A percentile compares a stretch with the other conserved stretches of the same genome.
Conservation (phyloP, 2,329 filamentous ascomycete genomes). For the Aschersonia sp. region DNA sequence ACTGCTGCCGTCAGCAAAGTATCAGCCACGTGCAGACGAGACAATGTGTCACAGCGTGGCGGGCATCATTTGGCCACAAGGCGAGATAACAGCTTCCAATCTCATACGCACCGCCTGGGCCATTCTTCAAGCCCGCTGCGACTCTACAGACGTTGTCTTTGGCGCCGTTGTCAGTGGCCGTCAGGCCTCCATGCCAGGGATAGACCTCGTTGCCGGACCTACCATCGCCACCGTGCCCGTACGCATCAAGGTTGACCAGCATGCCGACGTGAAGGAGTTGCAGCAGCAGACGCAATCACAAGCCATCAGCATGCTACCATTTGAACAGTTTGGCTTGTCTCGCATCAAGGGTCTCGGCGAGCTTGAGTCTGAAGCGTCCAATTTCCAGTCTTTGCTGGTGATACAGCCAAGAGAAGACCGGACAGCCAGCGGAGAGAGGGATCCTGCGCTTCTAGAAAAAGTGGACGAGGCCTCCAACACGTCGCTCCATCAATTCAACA, state of each 20-base stretch:
- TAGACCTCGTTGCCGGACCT: constrained; percentile 13
- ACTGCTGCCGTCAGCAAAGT: not conserved
- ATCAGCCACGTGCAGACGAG: constrained; percentile 1
- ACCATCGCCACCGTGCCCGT: constrained; percentile 14
- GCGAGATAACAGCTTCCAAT: not conserved
- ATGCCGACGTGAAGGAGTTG: constrained; percentile 18
- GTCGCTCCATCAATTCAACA: not conserved
- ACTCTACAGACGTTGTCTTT: constrained; percentile 13
- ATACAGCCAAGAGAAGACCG: constrained; percentile 5
- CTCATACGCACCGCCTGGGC: not conserved
- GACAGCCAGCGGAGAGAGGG: not conserved
- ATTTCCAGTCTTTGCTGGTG: constrained; percentile 5
- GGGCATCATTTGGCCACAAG: not conserved
- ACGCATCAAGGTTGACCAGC: constrained; percentile 13
- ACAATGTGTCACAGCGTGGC: constrained; percentile 1
- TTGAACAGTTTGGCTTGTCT: constrained; percentile 3
- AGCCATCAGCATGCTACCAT: constrained; percentile 1
- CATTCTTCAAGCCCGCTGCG: not conserved
- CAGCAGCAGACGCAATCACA: constrained; percentile 17
- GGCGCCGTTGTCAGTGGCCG: constrained; percentile 12
- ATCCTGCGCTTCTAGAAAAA: not conserved
- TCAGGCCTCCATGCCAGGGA: constrained; percentile 8
- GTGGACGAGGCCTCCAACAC: not conserved
- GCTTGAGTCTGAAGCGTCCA: constrained; percentile 1
- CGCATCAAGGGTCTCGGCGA: not conserved